Conservation (phyloP, 169 alveolate genomes). For the Cyclospora cayetanensis region DNA sequence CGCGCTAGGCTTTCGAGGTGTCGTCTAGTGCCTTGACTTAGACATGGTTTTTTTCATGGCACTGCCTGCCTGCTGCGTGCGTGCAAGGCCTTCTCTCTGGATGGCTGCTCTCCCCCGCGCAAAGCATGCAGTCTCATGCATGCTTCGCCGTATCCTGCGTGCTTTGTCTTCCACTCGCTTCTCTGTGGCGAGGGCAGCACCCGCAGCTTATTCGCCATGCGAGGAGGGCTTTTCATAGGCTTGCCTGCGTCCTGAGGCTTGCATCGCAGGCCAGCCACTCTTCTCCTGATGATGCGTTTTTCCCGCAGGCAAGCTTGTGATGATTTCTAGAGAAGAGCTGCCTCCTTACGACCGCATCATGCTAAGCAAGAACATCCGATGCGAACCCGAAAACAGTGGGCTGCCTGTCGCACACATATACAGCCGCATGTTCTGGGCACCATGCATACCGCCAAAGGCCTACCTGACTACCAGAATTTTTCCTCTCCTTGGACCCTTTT, state of each 20-base stretch:
- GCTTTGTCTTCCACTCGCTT: background rate
- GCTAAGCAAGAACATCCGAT: constrained; percentile 71
- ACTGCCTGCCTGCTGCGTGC: background rate
- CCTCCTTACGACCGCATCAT: constrained; percentile 75
- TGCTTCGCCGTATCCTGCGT: too few species aligned
- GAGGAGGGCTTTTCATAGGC: too few species aligned
- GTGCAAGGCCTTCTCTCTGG: background rate
- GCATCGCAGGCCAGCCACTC: background rate
- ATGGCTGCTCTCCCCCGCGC: background rate
- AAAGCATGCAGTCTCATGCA: too few species aligned
- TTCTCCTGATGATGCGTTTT: background rate
- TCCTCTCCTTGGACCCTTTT: background rate
- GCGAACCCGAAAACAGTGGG: constrained; percentile 43
- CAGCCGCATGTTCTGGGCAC: background rate
- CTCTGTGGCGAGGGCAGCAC: background rate
- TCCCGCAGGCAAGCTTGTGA: constrained; percentile 57
- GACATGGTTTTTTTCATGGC: background rate
- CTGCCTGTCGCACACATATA: background rate
- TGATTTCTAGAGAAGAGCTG: constrained; percentile 57
- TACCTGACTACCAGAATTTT: too few species aligned
- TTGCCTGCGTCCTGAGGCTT: too few species aligned
- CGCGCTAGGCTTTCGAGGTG: constrained; percentile 84
- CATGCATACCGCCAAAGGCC: background rate
- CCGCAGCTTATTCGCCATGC: too few species aligned
- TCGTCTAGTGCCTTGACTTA: too few species aligned